phyloP scores from a whole-genome alignment of 75 land plant species.

The Pinus tabuliformis region DNA sequence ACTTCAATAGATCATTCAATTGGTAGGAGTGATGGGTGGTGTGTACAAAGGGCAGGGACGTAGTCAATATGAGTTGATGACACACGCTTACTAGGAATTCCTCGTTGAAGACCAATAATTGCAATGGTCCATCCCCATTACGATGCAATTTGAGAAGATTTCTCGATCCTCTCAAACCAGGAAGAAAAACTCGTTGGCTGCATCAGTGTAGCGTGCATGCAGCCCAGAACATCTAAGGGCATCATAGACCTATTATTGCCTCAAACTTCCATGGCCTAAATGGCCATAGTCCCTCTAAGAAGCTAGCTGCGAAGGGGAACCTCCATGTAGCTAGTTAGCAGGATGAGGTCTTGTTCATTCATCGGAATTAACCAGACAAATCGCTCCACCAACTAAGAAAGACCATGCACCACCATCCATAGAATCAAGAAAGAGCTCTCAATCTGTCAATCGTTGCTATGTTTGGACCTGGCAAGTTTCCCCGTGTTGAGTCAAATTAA shows the following conservation, averaged over 20 bases:
- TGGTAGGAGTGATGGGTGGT: conserved; percentile 24
- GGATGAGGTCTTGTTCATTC: conserved; percentile 96
- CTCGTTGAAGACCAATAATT: conserved; percentile 43
- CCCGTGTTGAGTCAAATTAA: conserved; percentile 58
- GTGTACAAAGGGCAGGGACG: conserved; percentile 30
- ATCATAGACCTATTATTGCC: conserved; percentile 82
- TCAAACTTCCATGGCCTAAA: conserved; percentile 70
- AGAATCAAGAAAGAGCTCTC: conserved; percentile 61
- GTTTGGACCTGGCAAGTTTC: conserved; percentile 52
- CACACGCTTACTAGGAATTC: conserved; percentile 39
- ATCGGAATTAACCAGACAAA: conserved; percentile 92
- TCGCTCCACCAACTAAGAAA: conserved; percentile 76
- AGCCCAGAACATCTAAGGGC: conserved; percentile 83
- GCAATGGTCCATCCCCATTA: conserved; percentile 42
- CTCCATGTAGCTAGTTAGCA: conserved; percentile 75
- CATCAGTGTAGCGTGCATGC: conserved; percentile 56
- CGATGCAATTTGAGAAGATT: conserved; percentile 34
- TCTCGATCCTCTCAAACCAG: conserved; percentile 25
- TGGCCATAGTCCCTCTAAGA: conserved; percentile 68
- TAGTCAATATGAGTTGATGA: conserved; percentile 31
- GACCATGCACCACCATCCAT: conserved; percentile 63
- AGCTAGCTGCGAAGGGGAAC: conserved; percentile 26
- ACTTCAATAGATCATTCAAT: conserved; percentile 31
- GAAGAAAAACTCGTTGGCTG: conserved; percentile 34
- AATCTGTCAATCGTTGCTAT: conserved; percentile 57